Conservation (phyloP, 768 basidiomycete genomes). For the Leccinum incarnatum region DNA sequence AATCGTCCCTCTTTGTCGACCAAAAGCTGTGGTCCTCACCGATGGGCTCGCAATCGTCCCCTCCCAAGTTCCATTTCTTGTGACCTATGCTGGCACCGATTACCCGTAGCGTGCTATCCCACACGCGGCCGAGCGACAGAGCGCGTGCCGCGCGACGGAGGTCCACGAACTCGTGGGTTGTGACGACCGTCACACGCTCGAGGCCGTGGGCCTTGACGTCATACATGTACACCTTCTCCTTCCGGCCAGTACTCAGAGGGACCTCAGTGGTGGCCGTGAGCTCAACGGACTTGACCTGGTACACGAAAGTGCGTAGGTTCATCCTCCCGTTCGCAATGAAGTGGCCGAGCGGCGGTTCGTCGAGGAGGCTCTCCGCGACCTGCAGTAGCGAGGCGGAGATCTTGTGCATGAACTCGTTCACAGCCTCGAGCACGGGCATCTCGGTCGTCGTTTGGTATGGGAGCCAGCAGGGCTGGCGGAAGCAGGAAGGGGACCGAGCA, state of each 20-base stretch:
- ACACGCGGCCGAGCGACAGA: conserved; percentile 21
- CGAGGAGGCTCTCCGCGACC: conserved; percentile 17
- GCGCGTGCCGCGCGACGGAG: neutral
- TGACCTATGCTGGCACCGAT: neutral
- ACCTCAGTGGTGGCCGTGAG: conserved; percentile 7
- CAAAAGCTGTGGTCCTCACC: conserved; percentile 13
- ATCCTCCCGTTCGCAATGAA: conserved; percentile 31
- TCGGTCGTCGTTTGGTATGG: conserved; percentile 2
- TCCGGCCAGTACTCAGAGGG: conserved; percentile 1
- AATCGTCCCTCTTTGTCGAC: conserved; percentile 13
- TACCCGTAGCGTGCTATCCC: conserved; percentile 21
- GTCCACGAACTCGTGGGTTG: conserved; percentile 12
- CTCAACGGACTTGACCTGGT: conserved; percentile 17
- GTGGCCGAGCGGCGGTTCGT: conserved; percentile 27
- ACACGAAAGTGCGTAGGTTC: conserved; percentile 26
- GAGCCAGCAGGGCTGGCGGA: conserved; percentile 14
- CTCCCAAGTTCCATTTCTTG: neutral
- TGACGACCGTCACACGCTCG: conserved; percentile 13
- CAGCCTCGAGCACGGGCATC: conserved; percentile 8
- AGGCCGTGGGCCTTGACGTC: conserved; percentile 21
- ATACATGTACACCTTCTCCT: conserved; percentile 16
- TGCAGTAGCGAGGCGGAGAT: conserved; percentile 15
- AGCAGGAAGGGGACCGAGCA: conserved; percentile 24
- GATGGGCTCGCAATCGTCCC: neutral
- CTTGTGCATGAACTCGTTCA: conserved; percentile 16